phyloP scores from a whole-genome alignment of 2,329 filamentous ascomycete species.

The Alternaria ethzedia region DNA sequence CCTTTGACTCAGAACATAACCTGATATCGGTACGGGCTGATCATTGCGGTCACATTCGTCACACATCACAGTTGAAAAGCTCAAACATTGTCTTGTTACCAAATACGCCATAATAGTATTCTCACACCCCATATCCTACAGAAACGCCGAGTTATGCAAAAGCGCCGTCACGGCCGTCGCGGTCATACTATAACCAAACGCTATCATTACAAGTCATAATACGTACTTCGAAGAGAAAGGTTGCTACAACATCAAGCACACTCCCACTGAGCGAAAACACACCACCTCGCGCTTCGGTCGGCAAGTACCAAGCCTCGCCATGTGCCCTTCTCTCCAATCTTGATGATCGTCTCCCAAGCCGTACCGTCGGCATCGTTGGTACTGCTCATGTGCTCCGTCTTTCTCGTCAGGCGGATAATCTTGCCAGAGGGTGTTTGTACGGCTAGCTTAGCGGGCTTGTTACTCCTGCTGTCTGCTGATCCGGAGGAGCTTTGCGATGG shows the following conservation, averaged over 20 bases:
- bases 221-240: background rate
- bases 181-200: slow-evolving; percentile 13
- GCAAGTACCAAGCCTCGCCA: slow-evolving; percentile 85
- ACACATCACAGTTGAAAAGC: background rate
- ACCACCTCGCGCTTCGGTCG: slow-evolving; percentile 84
- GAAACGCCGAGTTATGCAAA: slow-evolving; percentile 19
- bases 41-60: background rate
- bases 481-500: slow-evolving; percentile 64
- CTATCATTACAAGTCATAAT: slow-evolving; percentile 29
- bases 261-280: slow-evolving; percentile 87
- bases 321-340: slow-evolving; percentile 80
- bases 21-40: background rate
- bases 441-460: slow-evolving; percentile 91
- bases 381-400: slow-evolving; percentile 69
- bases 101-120: slow-evolving; percentile 6
- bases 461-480: slow-evolving; percentile 62
- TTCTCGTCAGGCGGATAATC: slow-evolving; percentile 85
- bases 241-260: slow-evolving; percentile 25
- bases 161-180: slow-evolving; percentile 3
- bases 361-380: slow-evolving; percentile 71
- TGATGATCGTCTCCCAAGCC: slow-evolving; percentile 89
- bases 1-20: background rate
- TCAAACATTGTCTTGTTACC: background rate
- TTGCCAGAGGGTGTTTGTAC: slow-evolving; percentile 95
- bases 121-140: slow-evolving; percentile 15